Evolutionary conservation across 768 basidiomycete genomes (phyloP), one percentile per base, ranked within the genome.

Genomic region (Agrocybe praecox): DNA sequence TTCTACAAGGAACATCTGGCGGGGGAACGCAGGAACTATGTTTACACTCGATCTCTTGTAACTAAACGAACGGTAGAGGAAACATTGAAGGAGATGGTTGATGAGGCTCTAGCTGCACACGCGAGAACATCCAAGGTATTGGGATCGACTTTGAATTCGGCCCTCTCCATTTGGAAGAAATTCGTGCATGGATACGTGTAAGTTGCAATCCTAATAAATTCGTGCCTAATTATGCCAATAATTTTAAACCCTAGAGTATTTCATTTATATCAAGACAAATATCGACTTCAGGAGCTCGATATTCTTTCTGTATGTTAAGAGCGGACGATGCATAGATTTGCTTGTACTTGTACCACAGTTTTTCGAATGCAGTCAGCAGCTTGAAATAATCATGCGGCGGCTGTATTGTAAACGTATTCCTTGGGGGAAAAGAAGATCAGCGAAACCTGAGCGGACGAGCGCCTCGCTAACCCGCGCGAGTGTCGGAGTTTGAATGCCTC

Each of bases 1-100:
- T 56, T 51, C 32, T 44, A 56, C 18, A 56, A 56, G 24, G 55
- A 56, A 17, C 24, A 32, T 14, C 29, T 56, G 5, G 49, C 32
- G 10, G 55, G 55, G 19, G 55, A 56, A 34, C 44, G 29, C 29
- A 22, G 51, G 14, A 56, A 45, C 24, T 56, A 56, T 12, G 34
- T 56, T n/a, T 46, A 23, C 18, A 36, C 18, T 22, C 49, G 55
- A 2, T 26, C 55, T 1, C 10, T 14, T 24, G 45, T 36, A 8
- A 47, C 55, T 6, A 12, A 45, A 6, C 45, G 21, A 33, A 6
- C 49, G 17, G 15, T 56, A 2, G 9, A 21, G 14, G 55, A 56
- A 17, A 46, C 55, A 6, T 29, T 56, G 17, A 43, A 21, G 9
- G 55, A 56, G 8, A 33, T 51, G 11, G 49, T 34, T 1, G 18